Conservation (phyloP, 1,284 basidiomycete genomes). For the Leccinum griseonigrum region DNA sequence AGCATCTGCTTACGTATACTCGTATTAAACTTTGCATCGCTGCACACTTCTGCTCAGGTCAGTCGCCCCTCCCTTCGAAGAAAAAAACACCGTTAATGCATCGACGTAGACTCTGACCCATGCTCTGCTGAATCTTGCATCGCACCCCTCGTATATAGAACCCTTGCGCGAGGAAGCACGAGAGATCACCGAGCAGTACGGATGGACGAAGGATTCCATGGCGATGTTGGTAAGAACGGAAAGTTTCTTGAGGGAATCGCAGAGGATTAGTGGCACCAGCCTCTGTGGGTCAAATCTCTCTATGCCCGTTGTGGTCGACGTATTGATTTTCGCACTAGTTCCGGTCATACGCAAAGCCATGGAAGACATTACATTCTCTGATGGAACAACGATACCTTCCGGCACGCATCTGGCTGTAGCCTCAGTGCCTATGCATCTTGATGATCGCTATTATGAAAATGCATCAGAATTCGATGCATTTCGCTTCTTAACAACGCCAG, state of each 20-base stretch:
- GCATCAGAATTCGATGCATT: constrained; percentile 37
- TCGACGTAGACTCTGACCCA: constrained; percentile 34
- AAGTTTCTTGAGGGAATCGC: constrained; percentile 42
- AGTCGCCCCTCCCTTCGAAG: constrained; percentile 7
- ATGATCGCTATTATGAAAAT: constrained; percentile 34
- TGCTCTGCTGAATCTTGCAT: constrained; percentile 38
- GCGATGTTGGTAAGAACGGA: constrained; percentile 36
- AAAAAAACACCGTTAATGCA: not conserved
- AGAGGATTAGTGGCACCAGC: constrained; percentile 34
- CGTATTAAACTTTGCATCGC: constrained; percentile 42
- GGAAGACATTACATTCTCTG: constrained; percentile 39
- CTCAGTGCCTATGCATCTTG: constrained; percentile 33
- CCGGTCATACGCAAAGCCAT: constrained; percentile 36
- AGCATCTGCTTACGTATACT: constrained; percentile 40
- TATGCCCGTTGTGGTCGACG: not conserved
- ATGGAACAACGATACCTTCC: constrained; percentile 42
- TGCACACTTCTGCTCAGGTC: constrained; percentile 43
- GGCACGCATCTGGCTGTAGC: constrained; percentile 37
- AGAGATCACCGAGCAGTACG: constrained; percentile 26
- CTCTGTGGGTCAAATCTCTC: constrained; percentile 24
- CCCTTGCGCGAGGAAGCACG: constrained; percentile 39
- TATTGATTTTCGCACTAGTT: constrained; percentile 26
- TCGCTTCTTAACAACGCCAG: constrained; percentile 34
- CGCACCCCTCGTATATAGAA: constrained; percentile 36
- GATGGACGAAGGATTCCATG: constrained; percentile 41